These are phyloP conservation scores for Trichoderma pleuroti DNA, from an alignment of 2,329 filamentous ascomycete species.

Conservation along the genomic window DNA sequence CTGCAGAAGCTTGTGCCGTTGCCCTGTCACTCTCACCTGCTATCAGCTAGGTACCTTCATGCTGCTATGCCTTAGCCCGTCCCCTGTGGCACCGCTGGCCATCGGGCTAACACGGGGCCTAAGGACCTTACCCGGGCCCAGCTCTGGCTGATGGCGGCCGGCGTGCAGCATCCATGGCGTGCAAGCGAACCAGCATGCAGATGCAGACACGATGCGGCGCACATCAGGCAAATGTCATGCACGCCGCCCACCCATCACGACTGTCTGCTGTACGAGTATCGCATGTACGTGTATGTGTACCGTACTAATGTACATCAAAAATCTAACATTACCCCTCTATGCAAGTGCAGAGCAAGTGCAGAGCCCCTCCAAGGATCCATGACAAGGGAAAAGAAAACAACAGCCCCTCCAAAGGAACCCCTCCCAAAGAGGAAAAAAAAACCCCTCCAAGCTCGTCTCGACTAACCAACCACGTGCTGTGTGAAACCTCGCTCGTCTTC, in stretches of 20 bases:
- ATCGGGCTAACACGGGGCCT: slow-evolving; percentile 1
- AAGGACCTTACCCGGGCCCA: slow-evolving; percentile 9
- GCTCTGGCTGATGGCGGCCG: not conserved
- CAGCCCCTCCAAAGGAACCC: not conserved
- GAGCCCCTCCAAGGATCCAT: not conserved
- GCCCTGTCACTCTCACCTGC: not conserved
- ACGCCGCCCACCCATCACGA: not conserved
- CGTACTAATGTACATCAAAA: not conserved
- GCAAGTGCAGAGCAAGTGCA: not conserved
- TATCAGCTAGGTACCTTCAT: not conserved
- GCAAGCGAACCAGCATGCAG: slow-evolving; percentile 13
- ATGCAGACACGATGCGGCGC: slow-evolving; percentile 5
- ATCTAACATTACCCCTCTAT: too few species aligned
- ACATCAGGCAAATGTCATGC: slow-evolving; percentile 14
- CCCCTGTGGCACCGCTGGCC: not conserved
- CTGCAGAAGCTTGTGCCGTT: not conserved
- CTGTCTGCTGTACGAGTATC: too few species aligned
- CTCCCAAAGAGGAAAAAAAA: too few species aligned
- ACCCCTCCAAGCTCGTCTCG: slow-evolving; percentile 14
- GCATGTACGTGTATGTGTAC: not conserved
- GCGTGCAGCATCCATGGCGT: slow-evolving; percentile 11
- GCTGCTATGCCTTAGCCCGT: not conserved
- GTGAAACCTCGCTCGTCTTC: not conserved
- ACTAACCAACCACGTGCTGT: not conserved
- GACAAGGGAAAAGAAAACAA: not conserved